Conservation (phyloP, 495 filamentous ascomycete species). For the Aspergillus nidulans region DNA sequence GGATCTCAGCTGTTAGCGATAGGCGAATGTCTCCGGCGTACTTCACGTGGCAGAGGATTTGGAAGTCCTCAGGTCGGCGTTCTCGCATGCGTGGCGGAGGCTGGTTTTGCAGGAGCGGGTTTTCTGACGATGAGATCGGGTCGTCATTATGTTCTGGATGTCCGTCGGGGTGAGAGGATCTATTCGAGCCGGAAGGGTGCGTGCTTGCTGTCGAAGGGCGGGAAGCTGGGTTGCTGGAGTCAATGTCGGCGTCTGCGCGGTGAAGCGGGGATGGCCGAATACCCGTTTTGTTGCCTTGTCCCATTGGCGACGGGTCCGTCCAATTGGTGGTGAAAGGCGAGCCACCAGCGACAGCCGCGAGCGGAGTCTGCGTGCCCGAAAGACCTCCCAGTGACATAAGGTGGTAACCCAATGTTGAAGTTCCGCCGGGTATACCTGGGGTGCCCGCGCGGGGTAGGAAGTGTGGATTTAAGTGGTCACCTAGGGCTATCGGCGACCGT, state of each 20-base stretch:
- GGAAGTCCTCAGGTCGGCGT: slow-evolving; percentile 60
- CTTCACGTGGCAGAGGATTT: slow-evolving; percentile 82
- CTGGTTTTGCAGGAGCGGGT: slow-evolving; percentile 11
- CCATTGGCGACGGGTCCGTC: slow-evolving; percentile 34
- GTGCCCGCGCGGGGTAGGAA: slow-evolving; percentile 63
- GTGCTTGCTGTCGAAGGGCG: slow-evolving; percentile 44
- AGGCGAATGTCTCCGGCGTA: slow-evolving; percentile 83
- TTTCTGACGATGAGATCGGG: slow-evolving; percentile 20
- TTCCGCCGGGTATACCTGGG: slow-evolving; percentile 77
- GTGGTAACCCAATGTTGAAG: slow-evolving; percentile 87
- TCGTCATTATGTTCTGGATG: slow-evolving; percentile 17
- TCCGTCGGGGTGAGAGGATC: slow-evolving; percentile 6
- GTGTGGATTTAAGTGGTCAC: slow-evolving; percentile 56
- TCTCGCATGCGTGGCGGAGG: slow-evolving; percentile 39
- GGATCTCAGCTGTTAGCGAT: slow-evolving; percentile 85
- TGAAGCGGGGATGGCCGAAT: slow-evolving; percentile 6
- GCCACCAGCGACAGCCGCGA: slow-evolving; percentile 79
- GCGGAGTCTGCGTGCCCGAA: slow-evolving; percentile 80
- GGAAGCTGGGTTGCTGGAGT: slow-evolving; percentile 34
- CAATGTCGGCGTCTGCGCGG: slow-evolving; percentile 28
- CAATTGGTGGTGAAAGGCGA: slow-evolving; percentile 50
- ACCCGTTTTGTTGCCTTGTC: slow-evolving; percentile 10
- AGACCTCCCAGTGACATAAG: slow-evolving; percentile 68
- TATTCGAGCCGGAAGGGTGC: slow-evolving; percentile 28
- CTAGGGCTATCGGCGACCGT: slow-evolving; percentile 38